Conservation (phyloP, 1,284 basidiomycete genomes). For the Naganishia liquefaciens region DNA sequence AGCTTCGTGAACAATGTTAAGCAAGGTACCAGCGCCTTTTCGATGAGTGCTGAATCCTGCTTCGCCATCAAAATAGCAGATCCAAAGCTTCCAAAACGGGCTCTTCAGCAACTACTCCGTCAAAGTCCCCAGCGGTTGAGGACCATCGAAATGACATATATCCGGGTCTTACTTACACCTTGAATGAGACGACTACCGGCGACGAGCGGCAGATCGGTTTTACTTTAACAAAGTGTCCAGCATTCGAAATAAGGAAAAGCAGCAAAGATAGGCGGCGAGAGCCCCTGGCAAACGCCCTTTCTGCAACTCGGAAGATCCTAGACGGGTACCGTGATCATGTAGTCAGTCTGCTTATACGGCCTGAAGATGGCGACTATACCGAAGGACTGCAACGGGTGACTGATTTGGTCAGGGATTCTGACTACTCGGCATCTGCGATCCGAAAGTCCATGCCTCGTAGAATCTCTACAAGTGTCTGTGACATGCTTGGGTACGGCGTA, state of each 20-base stretch:
- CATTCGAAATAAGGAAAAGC: not conserved
- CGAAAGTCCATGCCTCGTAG: constrained; percentile 10
- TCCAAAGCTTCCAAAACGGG: too few relatives aligned
- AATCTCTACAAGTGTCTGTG: not conserved
- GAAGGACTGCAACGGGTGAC: not conserved
- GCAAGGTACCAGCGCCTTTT: too few relatives aligned
- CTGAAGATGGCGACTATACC: not conserved
- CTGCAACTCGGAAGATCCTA: not conserved
- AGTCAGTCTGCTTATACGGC: not conserved
- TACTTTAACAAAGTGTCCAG: not conserved
- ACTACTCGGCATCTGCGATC: not conserved
- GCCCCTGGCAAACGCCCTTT: not conserved
- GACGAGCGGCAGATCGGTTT: not conserved
- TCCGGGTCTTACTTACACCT: constrained; percentile 10
- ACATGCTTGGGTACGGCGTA: constrained; percentile 1
- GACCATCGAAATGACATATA: not conserved
- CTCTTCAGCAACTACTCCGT: too few relatives aligned
- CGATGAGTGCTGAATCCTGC: too few relatives aligned
- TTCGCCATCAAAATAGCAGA: too few relatives aligned
- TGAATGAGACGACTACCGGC: not conserved
- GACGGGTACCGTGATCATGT: not conserved
- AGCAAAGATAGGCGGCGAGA: constrained; percentile 5
- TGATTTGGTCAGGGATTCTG: constrained; percentile 5
- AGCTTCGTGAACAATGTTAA: too few relatives aligned
- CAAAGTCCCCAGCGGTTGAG: not conserved